Evolutionary conservation across 2,329 filamentous ascomycete species (phyloP), one percentile per base, ranked within the genome.

Genomic region (Periconia sp.): DNA sequence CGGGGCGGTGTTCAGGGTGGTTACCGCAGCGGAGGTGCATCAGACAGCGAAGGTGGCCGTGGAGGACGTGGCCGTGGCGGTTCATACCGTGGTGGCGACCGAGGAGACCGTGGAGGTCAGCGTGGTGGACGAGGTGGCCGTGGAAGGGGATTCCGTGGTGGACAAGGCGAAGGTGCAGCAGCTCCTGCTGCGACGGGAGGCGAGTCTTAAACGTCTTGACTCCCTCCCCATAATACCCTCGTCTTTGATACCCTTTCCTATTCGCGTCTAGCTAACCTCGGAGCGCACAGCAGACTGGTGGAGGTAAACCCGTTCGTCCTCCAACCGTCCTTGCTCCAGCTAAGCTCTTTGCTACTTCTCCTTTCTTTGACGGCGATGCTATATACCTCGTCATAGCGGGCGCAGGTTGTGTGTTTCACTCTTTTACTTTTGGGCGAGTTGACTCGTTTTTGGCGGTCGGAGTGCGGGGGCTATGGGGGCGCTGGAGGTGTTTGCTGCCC

Each of bases 11-110:
- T 76, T 19, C 77, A 78, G 52, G 68, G 75, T 57, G 90, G 89
- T 46, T 96, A 96, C 75, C 86, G 89, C 57, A 95, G 90, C 63
- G 88, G 65, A 38, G 88, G 85, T 39, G 89, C 89, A 45, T 92
- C 86, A 47, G 85, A 87, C 64, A 88, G 86, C 56, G 88, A 91
- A 62, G 77, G 79, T 52, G 86, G 89, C 46, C 79, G 83, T 47
- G 79, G 81, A 40, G 79, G 79, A 19, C 78, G 73, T 19, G 70
- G 75, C 15, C 77, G 80, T 57, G 75, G 81, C 4, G 57, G 57
- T 18, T 52, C 50, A 19, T 37, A 76, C 41, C 73, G 81, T 43
- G 77, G 81, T 48, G 75, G 81, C 50, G 61, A 57, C 24, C 73
- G 79, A 48, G 77, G 81, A 19, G 64, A 64, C 44, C 62, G 63